A percentile compares a stretch with the other conserved stretches of the same genome.
phyloP scores from a whole-genome alignment of 352 stramenopile species.

The Saprolegnia diclina region DNA sequence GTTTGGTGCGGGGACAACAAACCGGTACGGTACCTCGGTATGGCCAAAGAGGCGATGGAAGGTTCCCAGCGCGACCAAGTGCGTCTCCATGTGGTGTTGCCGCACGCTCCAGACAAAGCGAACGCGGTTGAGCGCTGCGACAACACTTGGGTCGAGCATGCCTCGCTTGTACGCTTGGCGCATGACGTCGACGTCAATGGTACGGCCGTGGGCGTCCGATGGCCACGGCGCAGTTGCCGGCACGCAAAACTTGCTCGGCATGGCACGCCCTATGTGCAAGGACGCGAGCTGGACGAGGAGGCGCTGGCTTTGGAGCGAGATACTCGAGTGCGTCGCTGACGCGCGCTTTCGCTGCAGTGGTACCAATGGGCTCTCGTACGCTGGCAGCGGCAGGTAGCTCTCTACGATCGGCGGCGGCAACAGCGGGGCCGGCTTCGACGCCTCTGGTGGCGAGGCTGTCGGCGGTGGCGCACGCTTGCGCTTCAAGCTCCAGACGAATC shows the following conservation, averaged over 20 bases:
- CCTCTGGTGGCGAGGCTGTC: too few species aligned
- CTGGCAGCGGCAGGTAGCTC: not conserved
- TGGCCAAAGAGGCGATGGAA: not conserved
- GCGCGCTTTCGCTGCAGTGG: not conserved
- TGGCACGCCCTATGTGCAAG: conserved; percentile 2
- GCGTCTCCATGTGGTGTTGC: not conserved
- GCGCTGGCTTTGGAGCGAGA: not conserved
- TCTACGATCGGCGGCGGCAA: too few species aligned
- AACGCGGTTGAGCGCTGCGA: conserved; percentile 4
- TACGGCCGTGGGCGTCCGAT: not conserved
- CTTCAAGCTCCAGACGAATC: conserved; percentile 30
- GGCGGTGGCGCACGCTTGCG: conserved; percentile 10
- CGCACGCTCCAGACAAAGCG: conserved; percentile 12
- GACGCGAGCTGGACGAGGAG: conserved; percentile 25
- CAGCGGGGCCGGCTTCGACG: too few species aligned
- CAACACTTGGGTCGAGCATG: conserved; percentile 10
- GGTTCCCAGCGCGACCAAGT: not conserved
- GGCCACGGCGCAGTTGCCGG: not conserved
- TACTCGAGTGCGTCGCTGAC: not conserved
- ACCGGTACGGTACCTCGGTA: conserved; percentile 5
- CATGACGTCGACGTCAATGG: not conserved
- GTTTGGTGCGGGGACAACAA: conserved; percentile 8
- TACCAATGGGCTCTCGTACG: not conserved
- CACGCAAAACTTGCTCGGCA: conserved; percentile 10
- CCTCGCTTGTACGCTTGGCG: conserved; percentile 4